A percentile compares a stretch with the other conserved stretches of the same genome.
phyloP scores from a whole-genome alignment of 2,329 filamentous ascomycete genomes.

The Paramyrothecium roridum region DNA sequence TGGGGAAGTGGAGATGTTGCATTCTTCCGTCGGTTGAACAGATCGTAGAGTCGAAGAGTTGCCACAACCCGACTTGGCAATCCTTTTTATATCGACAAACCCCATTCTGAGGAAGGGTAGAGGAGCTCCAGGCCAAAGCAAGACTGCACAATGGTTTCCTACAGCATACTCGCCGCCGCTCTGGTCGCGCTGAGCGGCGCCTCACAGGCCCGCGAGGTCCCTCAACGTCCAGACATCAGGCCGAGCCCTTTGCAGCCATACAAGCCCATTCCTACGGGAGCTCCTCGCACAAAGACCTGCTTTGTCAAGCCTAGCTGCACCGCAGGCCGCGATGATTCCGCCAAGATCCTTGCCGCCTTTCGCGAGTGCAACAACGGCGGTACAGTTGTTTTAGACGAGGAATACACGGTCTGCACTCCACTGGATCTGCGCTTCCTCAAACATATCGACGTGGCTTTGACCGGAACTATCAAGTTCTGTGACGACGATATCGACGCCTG shows the following conservation, averaged over 20 bases:
- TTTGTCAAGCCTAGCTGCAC: neutral
- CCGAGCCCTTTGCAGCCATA: neutral
- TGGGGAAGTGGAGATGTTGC: no score
- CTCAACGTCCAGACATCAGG: neutral
- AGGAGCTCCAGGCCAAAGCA: no score
- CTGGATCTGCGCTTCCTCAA: slow-evolving; percentile 62
- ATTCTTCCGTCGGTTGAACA: no score
- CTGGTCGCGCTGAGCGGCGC: neutral
- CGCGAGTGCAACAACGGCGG: slow-evolving; percentile 57
- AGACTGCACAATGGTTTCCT: neutral
- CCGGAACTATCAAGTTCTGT: slow-evolving; percentile 57
- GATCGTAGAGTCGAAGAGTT: no score
- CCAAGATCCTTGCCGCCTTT: slow-evolving; percentile 5
- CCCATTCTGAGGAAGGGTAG: no score
- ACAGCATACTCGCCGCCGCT: neutral
- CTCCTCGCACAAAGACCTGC: neutral
- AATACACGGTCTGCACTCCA: slow-evolving; percentile 60
- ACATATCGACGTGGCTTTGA: slow-evolving; percentile 56
- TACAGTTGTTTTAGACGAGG: slow-evolving; percentile 53
- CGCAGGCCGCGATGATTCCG: slow-evolving; percentile 6
- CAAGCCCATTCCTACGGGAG: neutral
- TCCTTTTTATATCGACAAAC: no score
- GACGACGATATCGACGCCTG: slow-evolving; percentile 62
- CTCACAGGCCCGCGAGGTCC: neutral
- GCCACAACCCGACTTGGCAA: no score